Conservation (phyloP, 345 rosid genomes). For the Rubroshorea leprosula region DNA sequence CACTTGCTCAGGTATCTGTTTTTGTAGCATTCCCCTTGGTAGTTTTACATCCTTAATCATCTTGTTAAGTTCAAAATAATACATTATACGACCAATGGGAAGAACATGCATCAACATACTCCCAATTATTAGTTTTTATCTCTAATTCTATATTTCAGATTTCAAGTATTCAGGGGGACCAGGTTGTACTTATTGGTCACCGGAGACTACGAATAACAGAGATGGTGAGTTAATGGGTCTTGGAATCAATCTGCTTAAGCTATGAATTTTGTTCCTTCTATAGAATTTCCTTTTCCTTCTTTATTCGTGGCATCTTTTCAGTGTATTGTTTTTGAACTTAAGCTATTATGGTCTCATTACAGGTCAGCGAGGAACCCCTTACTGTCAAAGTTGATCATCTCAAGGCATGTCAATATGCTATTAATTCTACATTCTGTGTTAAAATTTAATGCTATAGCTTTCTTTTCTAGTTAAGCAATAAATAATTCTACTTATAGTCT, state of each 20-base stretch:
- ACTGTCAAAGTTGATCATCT: conserved; percentile 97
- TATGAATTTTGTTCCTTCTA: neutral
- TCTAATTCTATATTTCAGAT: conserved; percentile 45
- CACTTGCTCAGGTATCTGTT: conserved; percentile 81
- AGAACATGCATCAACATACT: neutral
- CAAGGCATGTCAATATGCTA: conserved; percentile 45
- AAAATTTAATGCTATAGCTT: neutral
- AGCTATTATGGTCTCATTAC: conserved; percentile 16
- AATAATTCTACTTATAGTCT: neutral
- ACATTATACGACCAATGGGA: too few species aligned
- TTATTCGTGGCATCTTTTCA: neutral
- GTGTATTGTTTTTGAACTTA: conserved; percentile 10
- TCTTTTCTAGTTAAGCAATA: neutral
- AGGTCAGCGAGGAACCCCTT: conserved; percentile 92
- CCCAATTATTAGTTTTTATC: neutral
- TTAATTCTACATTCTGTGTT: neutral
- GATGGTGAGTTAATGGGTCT: conserved; percentile 53
- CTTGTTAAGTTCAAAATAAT: neutral
- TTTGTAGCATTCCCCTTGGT: neutral
- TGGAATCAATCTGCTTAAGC: conserved; percentile 2
- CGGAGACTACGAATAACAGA: conserved; percentile 85
- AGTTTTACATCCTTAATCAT: neutral
- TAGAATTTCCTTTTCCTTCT: too few species aligned
- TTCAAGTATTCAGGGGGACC: conserved; percentile 83
- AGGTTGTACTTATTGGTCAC: conserved; percentile 90